Evolutionary conservation across 768 basidiomycete species (phyloP), one percentile per base, ranked within the genome.

Genomic region (Lactifluus pinguis): DNA sequence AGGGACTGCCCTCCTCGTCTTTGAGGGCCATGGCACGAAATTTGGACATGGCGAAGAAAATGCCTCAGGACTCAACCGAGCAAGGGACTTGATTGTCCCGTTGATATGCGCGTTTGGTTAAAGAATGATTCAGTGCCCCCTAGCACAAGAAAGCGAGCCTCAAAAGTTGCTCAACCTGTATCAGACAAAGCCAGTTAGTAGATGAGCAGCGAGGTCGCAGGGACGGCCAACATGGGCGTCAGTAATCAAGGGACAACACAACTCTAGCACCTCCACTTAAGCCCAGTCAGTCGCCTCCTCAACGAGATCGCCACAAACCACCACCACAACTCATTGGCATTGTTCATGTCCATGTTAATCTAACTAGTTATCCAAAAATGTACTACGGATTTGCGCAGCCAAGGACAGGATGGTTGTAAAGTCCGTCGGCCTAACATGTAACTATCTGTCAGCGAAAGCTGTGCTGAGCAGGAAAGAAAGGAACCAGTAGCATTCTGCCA

Each of bases 21-120:
- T 62, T 58, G 61, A 62, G 61, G 15, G 61, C 61, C 61, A 62
- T 58, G 15, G 52, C 32, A 53, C 56, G 61, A 58, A 62, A 62
- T 53, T 62, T 62, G 52, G 56, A 62, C 61, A 62, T 58, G 56
- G 5, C 38, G 30, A 49, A 56, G 47, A 34, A 38, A 34, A 45
- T 36, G 53, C 45, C 52, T 49, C 61, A 44, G 13, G 44, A 14
- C 34, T 25, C 11, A 57, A 57, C 55, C 55, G 44, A 57, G 55
- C 61, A 57, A 49, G 47, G 55, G 55, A 42, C 49, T 29, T 53
- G 19, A 25, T 47, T 21, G 49, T 36, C 3, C 39, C 21, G 38
- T 49, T 53, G 47, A 36, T 38, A 42, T 17, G 57, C 52, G 61
- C 56, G 56, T 21, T 32, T 3, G 56, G 34, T 45, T 57, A 25